phyloP scores from a whole-genome alignment of 108 stramenopile genomes.

The Seminavis robusta region DNA sequence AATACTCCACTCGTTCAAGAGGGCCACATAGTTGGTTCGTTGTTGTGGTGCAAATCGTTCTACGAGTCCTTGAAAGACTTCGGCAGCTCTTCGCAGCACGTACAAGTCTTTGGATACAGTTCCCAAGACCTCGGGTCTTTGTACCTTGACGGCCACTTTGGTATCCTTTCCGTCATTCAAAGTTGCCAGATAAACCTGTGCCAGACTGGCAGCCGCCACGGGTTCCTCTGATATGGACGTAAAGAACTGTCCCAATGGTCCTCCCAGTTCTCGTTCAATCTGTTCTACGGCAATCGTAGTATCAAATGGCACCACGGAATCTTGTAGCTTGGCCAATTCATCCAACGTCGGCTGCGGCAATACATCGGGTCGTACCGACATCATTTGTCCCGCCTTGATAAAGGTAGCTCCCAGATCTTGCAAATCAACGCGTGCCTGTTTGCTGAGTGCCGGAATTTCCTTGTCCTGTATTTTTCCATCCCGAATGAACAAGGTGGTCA shows the following conservation, averaged over 20 bases:
- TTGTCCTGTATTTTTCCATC: constrained; percentile 81
- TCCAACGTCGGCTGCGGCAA: constrained; percentile 85
- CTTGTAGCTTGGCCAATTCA: constrained; percentile 87
- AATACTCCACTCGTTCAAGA: constrained; percentile 87
- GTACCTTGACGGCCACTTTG: constrained; percentile 86
- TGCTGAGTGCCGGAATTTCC: constrained; percentile 75
- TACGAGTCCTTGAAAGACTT: constrained; percentile 84
- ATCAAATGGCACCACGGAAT: constrained; percentile 87
- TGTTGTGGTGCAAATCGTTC: constrained; percentile 90
- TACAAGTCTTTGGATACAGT: constrained; percentile 89
- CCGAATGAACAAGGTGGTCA: constrained; percentile 73
- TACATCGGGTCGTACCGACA: constrained; percentile 91
- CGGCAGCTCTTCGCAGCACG: constrained; percentile 81
- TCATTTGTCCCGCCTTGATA: constrained; percentile 78
- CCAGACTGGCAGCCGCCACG: constrained; percentile 83
- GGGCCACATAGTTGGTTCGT: constrained; percentile 79
- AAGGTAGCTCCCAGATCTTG: constrained; percentile 94
- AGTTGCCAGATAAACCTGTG: constrained; percentile 85
- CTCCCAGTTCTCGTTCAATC: constrained; percentile 83
- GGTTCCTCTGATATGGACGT: constrained; percentile 83
- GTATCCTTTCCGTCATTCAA: constrained; percentile 76
- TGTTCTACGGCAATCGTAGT: constrained; percentile 72
- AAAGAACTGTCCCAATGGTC: constrained; percentile 83
- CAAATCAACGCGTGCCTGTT: constrained; percentile 83
- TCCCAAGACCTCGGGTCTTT: constrained; percentile 74